Base-by-base conservation (phyloP, 768 basidiomycete genomes). In the Suillus subalutaceus region DNA sequence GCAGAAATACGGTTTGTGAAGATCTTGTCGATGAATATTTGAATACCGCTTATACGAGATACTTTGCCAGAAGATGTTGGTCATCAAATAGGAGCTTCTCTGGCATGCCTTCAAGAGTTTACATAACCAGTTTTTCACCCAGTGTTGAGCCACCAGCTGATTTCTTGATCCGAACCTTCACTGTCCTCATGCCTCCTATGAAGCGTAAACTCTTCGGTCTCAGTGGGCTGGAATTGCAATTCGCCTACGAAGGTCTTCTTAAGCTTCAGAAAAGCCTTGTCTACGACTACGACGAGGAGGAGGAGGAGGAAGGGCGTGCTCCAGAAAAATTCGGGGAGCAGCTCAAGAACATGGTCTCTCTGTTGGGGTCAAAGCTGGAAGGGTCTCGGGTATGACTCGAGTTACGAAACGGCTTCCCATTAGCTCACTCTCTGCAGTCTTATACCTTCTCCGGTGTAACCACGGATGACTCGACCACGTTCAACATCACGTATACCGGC, bases 1-100 rank as follows among this genome's bases (percentile, higher is more conserved):
- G 72, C 78, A 10, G 76, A 78, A 75, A 73, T 83, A 79, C 66
- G 82, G 83, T 83, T 64, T 3, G 68, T 67, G 8, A n/a, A 9
- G 5, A 20, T 1, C 18, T 43, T 12, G 15, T 32, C 15, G 4
- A 20, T 13, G 15, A 15, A 50, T 26, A 26, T 52, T 15, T 23
- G 50, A 9, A 7, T 13, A 32, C 23, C 7, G 6, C 18, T 32
- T 18, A n/a, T 53, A 57, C n/a, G 70, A 78, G 63, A 69, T 74
- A n/a, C 48, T 78, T 9, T 69, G 68, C 0, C 69, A 66, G 48
- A 70, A 66, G 40, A 67, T 76, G 9, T 55, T 73, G 2, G 63
- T 75, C 32, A 68, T 76, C 53, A 73, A 75, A 35, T 35, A 68
- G 13, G 77, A 78, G 20, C 48, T 78, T 53, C 58, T 78, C 26